Base-by-base conservation (phyloP, 140 eudicot species). In the Senecio squalidus region DNA sequence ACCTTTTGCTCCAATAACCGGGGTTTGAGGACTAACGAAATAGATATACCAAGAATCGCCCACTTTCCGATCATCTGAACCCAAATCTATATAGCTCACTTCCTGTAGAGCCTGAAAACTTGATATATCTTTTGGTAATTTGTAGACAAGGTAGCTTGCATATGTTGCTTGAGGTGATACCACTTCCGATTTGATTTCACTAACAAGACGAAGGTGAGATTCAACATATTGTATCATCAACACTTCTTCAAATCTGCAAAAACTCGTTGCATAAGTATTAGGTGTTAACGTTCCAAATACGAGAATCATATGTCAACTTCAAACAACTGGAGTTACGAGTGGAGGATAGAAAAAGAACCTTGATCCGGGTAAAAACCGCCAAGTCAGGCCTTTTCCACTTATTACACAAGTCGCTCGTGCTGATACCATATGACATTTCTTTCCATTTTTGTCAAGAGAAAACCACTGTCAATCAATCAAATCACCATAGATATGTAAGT, bases 401-500 rank as follows among this genome's bases (percentile, higher is more conserved):
- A 8, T 9, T 15, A 1, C 6, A 40, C 6, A 34, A 44, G 26
- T 51, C 15, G 9, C 17, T 51, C 40, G 50, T 40, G 69, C 16
- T 9, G 75, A 31, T 52, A 60, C 0, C 75, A 52, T 40, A 14
- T 36, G 49, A 29, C 75, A 60, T 60, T 52, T 61, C 56, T 60
- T 70, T 30, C 63, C 64, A 61, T 51, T 21, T 40, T 70, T 52
- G 2, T 64, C 57, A 29, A 70, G 22, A 51, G 11, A 60, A 33
- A 70, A 41, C 69, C 75, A 60, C 75, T 70, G 16, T 20, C 34
- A 49, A 48, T 25, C n/a, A 58, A 60, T 9, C 27, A 21, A 24
- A n/a, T n/a, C n/a, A n/a, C n/a, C 9, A 44, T 20, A 62, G 46
- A 29, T 8, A 17, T 25, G 46, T 50, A 30, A 67, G 48, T 66